A percentile compares a stretch with the other conserved stretches of the same genome.
phyloP scores from a whole-genome alignment of 805 yeast species.

The Kodamaea laetipori region DNA sequence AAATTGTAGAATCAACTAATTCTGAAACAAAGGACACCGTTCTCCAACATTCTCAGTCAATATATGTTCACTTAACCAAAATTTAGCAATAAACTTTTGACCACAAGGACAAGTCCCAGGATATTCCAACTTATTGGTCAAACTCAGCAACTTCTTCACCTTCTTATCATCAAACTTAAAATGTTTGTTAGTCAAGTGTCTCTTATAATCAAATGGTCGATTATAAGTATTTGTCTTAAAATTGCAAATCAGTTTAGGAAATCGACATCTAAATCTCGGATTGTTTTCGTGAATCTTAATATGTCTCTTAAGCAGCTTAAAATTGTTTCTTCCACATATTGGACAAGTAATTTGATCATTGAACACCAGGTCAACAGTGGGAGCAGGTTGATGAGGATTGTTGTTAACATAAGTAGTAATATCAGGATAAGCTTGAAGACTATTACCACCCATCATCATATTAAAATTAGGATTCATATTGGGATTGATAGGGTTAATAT shows the following conservation, averaged over 20 bases:
- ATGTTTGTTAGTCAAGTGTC: slow-evolving; percentile 14
- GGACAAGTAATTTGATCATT: slow-evolving; percentile 14
- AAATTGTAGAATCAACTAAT: too few species aligned
- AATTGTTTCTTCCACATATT: slow-evolving; percentile 12
- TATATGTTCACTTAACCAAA: slow-evolving; percentile 12
- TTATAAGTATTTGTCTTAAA: slow-evolving; percentile 14
- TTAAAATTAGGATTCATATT: not conserved
- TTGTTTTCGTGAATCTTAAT: slow-evolving; percentile 13
- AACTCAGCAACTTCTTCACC: slow-evolving; percentile 12
- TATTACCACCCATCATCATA: slow-evolving; percentile 4
- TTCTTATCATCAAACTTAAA: slow-evolving; percentile 12
- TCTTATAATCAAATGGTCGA: slow-evolving; percentile 12
- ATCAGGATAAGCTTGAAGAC: slow-evolving; percentile 14
- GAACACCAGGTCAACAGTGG: slow-evolving; percentile 15
- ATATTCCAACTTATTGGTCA: slow-evolving; percentile 12
- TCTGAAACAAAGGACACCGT: slow-evolving; percentile 10
- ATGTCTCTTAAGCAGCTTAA: slow-evolving; percentile 15
- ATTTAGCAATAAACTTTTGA: slow-evolving; percentile 10
- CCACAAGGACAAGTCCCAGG: slow-evolving; percentile 14
- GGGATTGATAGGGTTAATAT: not conserved
- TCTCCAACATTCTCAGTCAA: slow-evolving; percentile 8
- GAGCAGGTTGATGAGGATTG: slow-evolving; percentile 16
- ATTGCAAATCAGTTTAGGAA: slow-evolving; percentile 14
- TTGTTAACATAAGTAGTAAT: slow-evolving; percentile 15
- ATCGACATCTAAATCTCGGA: slow-evolving; percentile 13